These are phyloP conservation scores for Evansstolkia leycettana DNA, from an alignment of 495 filamentous ascomycete genomes.

Conservation along the genomic window DNA sequence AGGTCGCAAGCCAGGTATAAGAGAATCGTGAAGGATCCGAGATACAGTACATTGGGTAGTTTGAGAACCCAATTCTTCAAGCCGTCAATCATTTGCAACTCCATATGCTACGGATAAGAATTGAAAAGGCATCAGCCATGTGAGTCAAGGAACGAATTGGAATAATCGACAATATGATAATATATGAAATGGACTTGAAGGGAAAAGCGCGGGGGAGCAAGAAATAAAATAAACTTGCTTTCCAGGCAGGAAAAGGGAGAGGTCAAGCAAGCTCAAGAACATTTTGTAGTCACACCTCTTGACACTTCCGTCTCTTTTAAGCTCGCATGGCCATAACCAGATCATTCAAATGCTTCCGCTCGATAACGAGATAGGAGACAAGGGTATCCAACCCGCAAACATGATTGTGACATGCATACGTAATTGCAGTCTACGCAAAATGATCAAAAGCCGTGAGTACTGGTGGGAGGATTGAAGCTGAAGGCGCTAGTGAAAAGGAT, in stretches of 20 bases:
- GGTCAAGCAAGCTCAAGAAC: background rate
- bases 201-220: background rate
- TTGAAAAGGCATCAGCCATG: constrained; percentile 3
- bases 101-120: constrained; percentile 7
- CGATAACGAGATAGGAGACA: constrained; percentile 1
- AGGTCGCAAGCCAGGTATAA: too few relatives aligned
- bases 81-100: constrained; percentile 1
- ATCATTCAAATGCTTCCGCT: constrained; percentile 3
- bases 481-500: too few relatives aligned
- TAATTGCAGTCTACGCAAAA: constrained; percentile 4
- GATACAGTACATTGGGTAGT: too few relatives aligned
- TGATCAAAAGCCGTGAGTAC: too few relatives aligned
- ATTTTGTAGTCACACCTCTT: too few relatives aligned
- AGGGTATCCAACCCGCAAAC: constrained; percentile 8
- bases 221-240: background rate
- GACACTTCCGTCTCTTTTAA: background rate
- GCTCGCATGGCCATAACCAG: constrained; percentile 3
- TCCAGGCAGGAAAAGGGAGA: background rate
- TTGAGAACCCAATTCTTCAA: background rate
- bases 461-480: too few relatives aligned
- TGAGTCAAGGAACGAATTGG: background rate
- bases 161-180: background rate
- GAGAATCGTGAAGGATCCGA: too few relatives aligned
- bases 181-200: too few relatives aligned
- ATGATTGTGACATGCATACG: constrained; percentile 18